Base-by-base conservation (phyloP, 495 filamentous ascomycete species). In the Neurospora sp. region DNA sequence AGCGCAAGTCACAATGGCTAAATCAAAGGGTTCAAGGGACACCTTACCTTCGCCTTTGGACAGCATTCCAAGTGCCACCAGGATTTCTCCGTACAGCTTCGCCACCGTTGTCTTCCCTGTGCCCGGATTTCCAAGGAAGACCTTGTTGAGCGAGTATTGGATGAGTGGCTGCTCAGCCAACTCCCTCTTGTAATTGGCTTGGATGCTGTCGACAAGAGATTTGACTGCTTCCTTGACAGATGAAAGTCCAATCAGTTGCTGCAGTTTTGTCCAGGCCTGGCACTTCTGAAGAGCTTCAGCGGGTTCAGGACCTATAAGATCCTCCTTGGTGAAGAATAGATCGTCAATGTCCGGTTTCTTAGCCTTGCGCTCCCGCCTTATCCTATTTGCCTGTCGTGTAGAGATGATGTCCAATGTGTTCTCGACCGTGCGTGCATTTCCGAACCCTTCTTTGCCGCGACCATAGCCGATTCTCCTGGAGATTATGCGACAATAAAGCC, bases 71-170 rank as follows among this genome's bases (percentile, higher is more conserved):
- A 92, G 76, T 70, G 89, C 85, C 0, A 84, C 89, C 6, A 93
- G 78, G 14, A 92, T 89, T 74, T 87, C 81, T 0, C 89, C 91
- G 75, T 91, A 95, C 3, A 94, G 77, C 78, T 92, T 92, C 0
- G 91, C 92, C 0, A 95, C 90, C 0, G 90, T 87, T 0, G 92
- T 94, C 76, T 94, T 95, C 0, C 92, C 92, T 0, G 91, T 94
- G 2, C 91, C 92, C 1, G 91, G 92, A 41, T 83, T 85, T 1
- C 91, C 91, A 3, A 91, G 78, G 69, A 94, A 93, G 20, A 93
- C 88, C n/a, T 84, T 82, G 77, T 94, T 93, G 5, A 95, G 84
- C 3, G 83, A 88, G 44, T 87, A 88, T 65, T 89, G 79, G 4
- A 92, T 79, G 4, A 81, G 76, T 0, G 84, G 81, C 74, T 90